A percentile compares a stretch with the other conserved stretches of the same genome.
Evolutionary conservation across 2,329 filamentous ascomycete species (phyloP).

Genomic region (Decorospora gaudefroyi): DNA sequence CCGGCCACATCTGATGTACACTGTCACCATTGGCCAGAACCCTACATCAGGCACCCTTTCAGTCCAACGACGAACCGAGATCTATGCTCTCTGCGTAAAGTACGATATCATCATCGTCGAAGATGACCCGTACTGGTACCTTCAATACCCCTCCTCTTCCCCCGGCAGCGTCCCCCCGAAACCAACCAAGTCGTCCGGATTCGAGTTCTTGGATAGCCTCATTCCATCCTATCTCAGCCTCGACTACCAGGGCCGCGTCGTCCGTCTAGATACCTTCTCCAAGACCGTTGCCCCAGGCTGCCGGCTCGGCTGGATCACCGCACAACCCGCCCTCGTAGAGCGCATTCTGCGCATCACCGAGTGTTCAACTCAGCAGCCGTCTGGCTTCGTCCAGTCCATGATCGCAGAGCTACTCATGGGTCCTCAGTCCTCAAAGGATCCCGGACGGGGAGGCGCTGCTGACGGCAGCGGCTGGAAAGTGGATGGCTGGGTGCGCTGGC

Average conservation of each 20-base stretch:
- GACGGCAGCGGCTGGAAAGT: slow-evolving; percentile 72
- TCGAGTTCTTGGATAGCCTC: slow-evolving; percentile 78
- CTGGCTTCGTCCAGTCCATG: slow-evolving; percentile 85
- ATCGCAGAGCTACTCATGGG: slow-evolving; percentile 78
- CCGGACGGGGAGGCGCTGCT: slow-evolving; percentile 52
- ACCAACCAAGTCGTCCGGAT: slow-evolving; percentile 64
- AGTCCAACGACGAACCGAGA: slow-evolving; percentile 71
- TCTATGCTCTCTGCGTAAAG: slow-evolving; percentile 79
- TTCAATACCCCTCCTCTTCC: slow-evolving; percentile 79
- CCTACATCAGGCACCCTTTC: slow-evolving; percentile 79
- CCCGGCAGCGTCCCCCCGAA: slow-evolving; percentile 38
- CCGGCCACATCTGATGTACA: slow-evolving; percentile 84
- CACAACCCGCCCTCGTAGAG: slow-evolving; percentile 77
- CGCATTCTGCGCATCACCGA: slow-evolving; percentile 76
- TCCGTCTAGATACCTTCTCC: slow-evolving; percentile 90
- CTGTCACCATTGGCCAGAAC: slow-evolving; percentile 89
- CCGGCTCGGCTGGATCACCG: slow-evolving; percentile 87
- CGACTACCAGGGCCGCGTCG: slow-evolving; percentile 82
- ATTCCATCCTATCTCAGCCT: slow-evolving; percentile 80
- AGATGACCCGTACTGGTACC: slow-evolving; percentile 94
- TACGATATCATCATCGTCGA: slow-evolving; percentile 92
- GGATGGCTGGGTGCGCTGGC: slow-evolving; percentile 88
- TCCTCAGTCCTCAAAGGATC: slow-evolving; percentile 61
- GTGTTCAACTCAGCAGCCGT: slow-evolving; percentile 78
- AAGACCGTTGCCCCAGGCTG: slow-evolving; percentile 92